Conservation (phyloP, 345 rosid genomes). For the Pistacia atlantica region DNA sequence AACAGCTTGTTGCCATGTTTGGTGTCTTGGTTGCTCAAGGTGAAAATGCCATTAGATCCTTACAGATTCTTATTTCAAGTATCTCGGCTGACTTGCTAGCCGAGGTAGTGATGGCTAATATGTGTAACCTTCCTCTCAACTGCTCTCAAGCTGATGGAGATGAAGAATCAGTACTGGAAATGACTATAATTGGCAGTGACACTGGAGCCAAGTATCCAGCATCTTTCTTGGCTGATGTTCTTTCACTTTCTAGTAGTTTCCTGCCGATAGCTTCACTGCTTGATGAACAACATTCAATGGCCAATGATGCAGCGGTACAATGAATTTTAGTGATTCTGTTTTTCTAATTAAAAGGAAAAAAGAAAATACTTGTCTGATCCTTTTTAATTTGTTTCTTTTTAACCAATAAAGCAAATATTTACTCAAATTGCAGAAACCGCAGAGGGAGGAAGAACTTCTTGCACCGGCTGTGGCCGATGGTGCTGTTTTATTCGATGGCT, state of each 20-base stretch:
- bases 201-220: conserved; percentile 69
- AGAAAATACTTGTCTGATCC: background rate
- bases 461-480: conserved; percentile 26
- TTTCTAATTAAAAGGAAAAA: background rate
- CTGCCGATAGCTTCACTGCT: conserved; percentile 67
- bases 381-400: conserved; percentile 10
- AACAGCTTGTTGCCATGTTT: conserved; percentile 90
- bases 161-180: conserved; percentile 55
- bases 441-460: conserved; percentile 51
- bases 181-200: conserved; percentile 71
- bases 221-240: conserved; percentile 69
- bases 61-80: conserved; percentile 92
- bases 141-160: conserved; percentile 54
- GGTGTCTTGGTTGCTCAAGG: conserved; percentile 98
- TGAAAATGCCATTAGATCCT: conserved; percentile 79
- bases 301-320: conserved; percentile 44
- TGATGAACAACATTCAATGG: conserved; percentile 34
- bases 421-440: conserved; percentile 37
- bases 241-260: conserved; percentile 77
- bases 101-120: conserved; percentile 95
- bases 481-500: conserved; percentile 30
- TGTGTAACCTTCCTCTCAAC: conserved; percentile 66
- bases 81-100: conserved; percentile 94
- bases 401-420: conserved; percentile 22
- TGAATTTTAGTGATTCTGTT: conserved; percentile 3